Percentiles rank a stretch among this genome's conserved stretches.
These are phyloP conservation scores for Nissolia schottii DNA, from an alignment of 306 rosid species.

Conservation along the genomic window DNA sequence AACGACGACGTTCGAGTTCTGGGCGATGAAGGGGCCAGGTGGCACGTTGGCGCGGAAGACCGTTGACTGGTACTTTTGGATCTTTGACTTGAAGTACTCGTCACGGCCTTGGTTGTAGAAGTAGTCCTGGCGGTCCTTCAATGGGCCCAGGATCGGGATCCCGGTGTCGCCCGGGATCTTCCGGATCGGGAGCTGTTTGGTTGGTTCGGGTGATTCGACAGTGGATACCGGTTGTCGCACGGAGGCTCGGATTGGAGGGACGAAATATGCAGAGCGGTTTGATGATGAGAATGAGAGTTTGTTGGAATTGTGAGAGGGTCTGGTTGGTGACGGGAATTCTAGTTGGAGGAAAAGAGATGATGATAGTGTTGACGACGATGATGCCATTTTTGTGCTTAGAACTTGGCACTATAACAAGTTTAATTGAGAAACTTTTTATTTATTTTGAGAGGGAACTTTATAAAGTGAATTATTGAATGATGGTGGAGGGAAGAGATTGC, in stretches of 20 bases:
- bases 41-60: conserved; percentile 84
- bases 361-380: conserved; percentile 19
- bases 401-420: too few relatives aligned
- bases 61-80: conserved; percentile 68
- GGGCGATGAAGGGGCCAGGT: conserved; percentile 65
- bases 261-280: neutral
- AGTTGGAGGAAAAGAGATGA: conserved; percentile 40
- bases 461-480: too few relatives aligned
- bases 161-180: conserved; percentile 81
- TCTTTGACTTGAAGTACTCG: conserved; percentile 76
- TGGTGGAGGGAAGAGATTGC: neutral
- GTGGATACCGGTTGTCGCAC: neutral
- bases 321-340: conserved; percentile 25
- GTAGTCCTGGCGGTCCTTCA: conserved; percentile 63
- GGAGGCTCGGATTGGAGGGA: conserved; percentile 39
- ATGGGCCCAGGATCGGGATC: conserved; percentile 57
- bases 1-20: conserved; percentile 57
- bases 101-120: conserved; percentile 90
- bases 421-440: neutral
- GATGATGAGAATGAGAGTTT: neutral
- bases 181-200: conserved; percentile 52
- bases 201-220: conserved; percentile 8
- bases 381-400: conserved; percentile 48
- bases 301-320: neutral
- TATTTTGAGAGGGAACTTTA: too few relatives aligned